Conservation (phyloP, 495 filamentous ascomycete genomes). For the Aeminium ludgeri region DNA sequence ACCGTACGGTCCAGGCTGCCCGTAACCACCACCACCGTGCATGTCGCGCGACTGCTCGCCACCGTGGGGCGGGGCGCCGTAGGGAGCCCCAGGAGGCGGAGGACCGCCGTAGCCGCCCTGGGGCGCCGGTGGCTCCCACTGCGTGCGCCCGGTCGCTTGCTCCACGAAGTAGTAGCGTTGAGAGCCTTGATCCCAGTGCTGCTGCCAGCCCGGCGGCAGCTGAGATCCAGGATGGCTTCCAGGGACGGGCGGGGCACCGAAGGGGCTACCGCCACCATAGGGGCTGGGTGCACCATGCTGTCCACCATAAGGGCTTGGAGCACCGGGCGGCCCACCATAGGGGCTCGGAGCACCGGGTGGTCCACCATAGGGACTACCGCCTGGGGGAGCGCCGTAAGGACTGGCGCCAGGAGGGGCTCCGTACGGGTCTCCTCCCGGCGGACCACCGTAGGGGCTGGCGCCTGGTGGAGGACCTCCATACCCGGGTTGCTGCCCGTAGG, state of each 20-base stretch:
- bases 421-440: not conserved
- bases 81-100: not conserved
- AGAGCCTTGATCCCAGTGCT: slow-evolving; percentile 17
- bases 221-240: slow-evolving; percentile 1
- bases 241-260: slow-evolving; percentile 1
- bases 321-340: too few species aligned
- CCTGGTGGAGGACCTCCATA: not conserved
- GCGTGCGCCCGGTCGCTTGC: slow-evolving; percentile 18
- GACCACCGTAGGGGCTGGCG: not conserved
- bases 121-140: slow-evolving; percentile 16
- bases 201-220: slow-evolving; percentile 16
- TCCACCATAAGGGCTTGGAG: too few species aligned
- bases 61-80: slow-evolving; percentile 8
- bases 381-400: too few species aligned
- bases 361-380: too few species aligned
- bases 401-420: too few species aligned
- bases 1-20: slow-evolving; percentile 1
- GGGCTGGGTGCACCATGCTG: too few species aligned
- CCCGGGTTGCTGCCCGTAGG: not conserved
- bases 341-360: too few species aligned
- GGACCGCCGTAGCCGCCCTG: not conserved
- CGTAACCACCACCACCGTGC: not conserved
- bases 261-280: too few species aligned
- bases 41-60: not conserved
- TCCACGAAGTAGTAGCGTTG: slow-evolving; percentile 19